Evolutionary conservation across 805 yeast genomes (phyloP), one percentile per base, ranked within the genome.

Genomic region (Starmera amethionina): DNA sequence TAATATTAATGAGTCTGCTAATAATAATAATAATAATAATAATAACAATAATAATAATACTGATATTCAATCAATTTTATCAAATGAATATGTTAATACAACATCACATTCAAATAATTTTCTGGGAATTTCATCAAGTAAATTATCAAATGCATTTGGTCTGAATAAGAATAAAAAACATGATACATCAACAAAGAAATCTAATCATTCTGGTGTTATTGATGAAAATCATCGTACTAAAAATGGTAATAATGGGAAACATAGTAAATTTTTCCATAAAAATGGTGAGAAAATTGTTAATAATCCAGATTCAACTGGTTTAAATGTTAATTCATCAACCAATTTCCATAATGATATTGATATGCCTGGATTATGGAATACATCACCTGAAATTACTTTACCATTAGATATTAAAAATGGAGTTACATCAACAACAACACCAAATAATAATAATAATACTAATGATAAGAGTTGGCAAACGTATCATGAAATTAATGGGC

Each of bases 91-190:
- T 30, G 42, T 37, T n/a, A 45, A 41, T 27, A 42, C 37, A 7
- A 11, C 44, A 10, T 38, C 37, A 11, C 31, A 42, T 5, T 37
- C 40, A 11, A 14, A 8, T 37, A 19, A 19, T 34, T 39, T 28
- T 37, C 43, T 18, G 12, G 32, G 32, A 2, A 30, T 58, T 35
- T 56, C 63, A 9, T 60, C 62, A 32, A 56, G 57, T 44, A 51
- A 59, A 32, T 47, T 59, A 34, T 58, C 62, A 1, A 52, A 43
- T 40, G 59, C 53, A 4, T 51, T 59, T 36, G 43, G 49, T 2
- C 59, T 59, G 38, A 58, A 58, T 16, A 53, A 42, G 35, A 54
- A 49, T 37, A 43, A 37, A 8, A 22, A 34, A 8, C 36, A 37
- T 12, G 43, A 43, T 13, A 22, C 22, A 14, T 30, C 32, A 10